Evolutionary conservation across 148 eudicot genomes (phyloP), one percentile per base, ranked within the genome.

Genomic region (Polygonum maritimum): DNA sequence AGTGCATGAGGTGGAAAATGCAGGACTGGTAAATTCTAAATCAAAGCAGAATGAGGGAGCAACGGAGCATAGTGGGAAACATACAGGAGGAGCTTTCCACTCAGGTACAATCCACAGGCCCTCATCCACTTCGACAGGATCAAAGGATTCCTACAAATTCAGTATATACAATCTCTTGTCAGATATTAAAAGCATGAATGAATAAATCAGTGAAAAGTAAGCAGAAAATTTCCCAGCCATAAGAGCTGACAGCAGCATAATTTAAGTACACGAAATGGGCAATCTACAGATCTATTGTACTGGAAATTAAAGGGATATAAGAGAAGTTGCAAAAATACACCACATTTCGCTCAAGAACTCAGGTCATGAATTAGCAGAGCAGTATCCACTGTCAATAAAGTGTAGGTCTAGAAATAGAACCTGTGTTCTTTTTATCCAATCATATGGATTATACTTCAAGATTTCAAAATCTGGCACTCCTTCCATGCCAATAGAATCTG

Each of bases 81-180:
- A 79, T 89, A 94, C 98, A 26, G 92, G 93, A 78, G 97, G 91
- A 48, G 86, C 78, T 79, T 80, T 88, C 98, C 98, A 90, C 85
- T 90, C 93, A n/a, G 98, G 97, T 78, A 92, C 97, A 83, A 92
- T 83, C 98, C 98, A 94, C 57, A 94, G 89, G 77, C 96, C 93
- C 69, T 92, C 82, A 41, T 86, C 84, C 63, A 94, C 85, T 88
- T 94, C 86, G 78, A 94, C 89, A 2, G 98, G 97, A 75, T 88
- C 87, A 86, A 94, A 94, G 71, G 97, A 90, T 84, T 92, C 98
- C 97, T 92, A 88, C 51, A 76, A 55, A 41, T 39, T 18, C 74
- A 71, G 3, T 31, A 33, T 11, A 26, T 21, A 31, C 36, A 4
- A 51, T 3, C 62, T 55, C 62, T 13, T n/a, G 62, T 55, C 7